Conservation (phyloP, 1,284 basidiomycete species). For the Naganishia sp. region DNA sequence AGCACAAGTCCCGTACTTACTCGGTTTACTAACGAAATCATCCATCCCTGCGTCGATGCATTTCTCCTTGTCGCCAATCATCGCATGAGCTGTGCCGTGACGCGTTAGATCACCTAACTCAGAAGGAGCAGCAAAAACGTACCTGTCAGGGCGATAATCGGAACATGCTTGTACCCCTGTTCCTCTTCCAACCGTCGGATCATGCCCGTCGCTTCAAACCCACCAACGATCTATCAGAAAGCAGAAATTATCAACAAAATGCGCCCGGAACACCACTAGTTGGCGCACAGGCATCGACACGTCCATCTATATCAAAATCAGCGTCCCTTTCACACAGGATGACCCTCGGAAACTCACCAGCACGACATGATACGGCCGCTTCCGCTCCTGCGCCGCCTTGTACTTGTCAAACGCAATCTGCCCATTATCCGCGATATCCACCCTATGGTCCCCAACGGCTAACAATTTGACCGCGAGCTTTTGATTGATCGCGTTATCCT, state of each 20-base stretch:
- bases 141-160: conserved; percentile 93
- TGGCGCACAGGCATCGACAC: conserved; percentile 88
- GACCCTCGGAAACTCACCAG: conserved; percentile 60
- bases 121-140: conserved; percentile 59
- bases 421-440: conserved; percentile 97
- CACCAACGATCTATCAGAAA: conserved; percentile 53
- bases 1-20: conserved; percentile 18
- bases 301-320: conserved; percentile 72
- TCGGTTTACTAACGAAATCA: conserved; percentile 58
- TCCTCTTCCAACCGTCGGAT: conserved; percentile 72
- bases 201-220: conserved; percentile 57
- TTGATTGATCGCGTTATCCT: conserved; percentile 98
- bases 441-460: conserved; percentile 92
- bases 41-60: conserved; percentile 89
- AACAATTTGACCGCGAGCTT: conserved; percentile 89
- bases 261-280: neutral
- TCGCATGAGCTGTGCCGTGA: conserved; percentile 55
- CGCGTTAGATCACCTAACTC: no score
- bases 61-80: conserved; percentile 93
- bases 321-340: neutral
- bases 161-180: conserved; percentile 70
- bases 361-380: conserved; percentile 79
- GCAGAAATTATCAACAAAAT: conserved; percentile 1
- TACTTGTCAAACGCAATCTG: conserved; percentile 59
- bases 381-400: conserved; percentile 37